These are phyloP conservation scores for Eimeria praecox DNA, from an alignment of 169 alveolate genomes.

Conservation along the genomic window DNA sequence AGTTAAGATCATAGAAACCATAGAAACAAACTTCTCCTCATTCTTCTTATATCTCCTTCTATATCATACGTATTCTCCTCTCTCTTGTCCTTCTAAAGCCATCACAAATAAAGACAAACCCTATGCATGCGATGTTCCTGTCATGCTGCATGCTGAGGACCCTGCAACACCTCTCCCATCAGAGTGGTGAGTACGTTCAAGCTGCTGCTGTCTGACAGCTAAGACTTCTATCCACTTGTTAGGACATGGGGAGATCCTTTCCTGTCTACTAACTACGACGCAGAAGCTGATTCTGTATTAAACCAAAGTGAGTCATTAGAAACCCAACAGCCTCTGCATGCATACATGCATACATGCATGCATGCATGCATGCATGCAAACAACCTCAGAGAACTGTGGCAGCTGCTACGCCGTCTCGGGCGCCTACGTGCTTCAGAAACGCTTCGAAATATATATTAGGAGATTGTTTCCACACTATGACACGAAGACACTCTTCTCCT, in stretches of 20 bases:
- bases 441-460: constrained; percentile 83
- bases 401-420: constrained; percentile 96
- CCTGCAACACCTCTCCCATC: constrained; percentile 33
- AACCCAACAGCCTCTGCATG: too few species aligned
- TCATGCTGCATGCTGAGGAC: constrained; percentile 34
- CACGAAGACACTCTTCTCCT: neutral
- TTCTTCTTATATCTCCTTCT: neutral
- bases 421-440: constrained; percentile 89
- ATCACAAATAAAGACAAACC: constrained; percentile 1
- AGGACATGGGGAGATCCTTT: constrained; percentile 85
- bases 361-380: neutral
- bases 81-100: too few species aligned
- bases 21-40: neutral
- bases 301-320: constrained; percentile 48
- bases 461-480: constrained; percentile 42
- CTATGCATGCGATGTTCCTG: constrained; percentile 19
- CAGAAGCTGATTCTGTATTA: constrained; percentile 51
- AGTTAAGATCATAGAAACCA: neutral
- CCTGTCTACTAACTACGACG: constrained; percentile 35
- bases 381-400: constrained; percentile 94
- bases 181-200: constrained; percentile 69
- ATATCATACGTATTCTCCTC: too few species aligned
- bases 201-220: too few species aligned
- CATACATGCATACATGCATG: too few species aligned
- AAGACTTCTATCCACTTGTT: neutral